These are phyloP conservation scores for Pugionium cornutum DNA, from an alignment of 345 rosid genomes.

Conservation along the genomic window DNA sequence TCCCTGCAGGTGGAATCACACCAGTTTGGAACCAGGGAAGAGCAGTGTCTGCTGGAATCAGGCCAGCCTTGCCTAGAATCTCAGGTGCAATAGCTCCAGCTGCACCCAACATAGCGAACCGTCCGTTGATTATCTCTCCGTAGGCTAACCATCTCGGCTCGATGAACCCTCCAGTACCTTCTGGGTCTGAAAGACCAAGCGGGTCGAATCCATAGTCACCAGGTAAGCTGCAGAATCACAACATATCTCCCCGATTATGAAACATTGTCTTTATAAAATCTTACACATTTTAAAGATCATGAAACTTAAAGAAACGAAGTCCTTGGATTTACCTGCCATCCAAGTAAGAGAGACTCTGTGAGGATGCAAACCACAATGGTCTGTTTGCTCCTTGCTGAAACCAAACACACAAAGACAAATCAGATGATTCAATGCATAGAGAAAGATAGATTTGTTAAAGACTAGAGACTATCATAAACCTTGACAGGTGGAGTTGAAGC, in stretches of 20 bases:
- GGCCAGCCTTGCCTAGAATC: conserved; percentile 80
- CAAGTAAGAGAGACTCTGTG: conserved; percentile 86
- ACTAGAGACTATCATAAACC: conserved; percentile 43
- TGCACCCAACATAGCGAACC: conserved; percentile 87
- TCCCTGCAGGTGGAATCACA: conserved; percentile 95
- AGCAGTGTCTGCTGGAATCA: conserved; percentile 81
- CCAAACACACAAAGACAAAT: conserved; percentile 26
- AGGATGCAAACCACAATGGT: conserved; percentile 91
- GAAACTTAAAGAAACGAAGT: not conserved
- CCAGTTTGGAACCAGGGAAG: conserved; percentile 97
- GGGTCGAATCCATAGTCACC: conserved; percentile 97
- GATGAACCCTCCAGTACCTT: conserved; percentile 93
- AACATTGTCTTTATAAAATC: not conserved
- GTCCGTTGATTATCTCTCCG: conserved; percentile 86
- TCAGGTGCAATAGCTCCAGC: conserved; percentile 87
- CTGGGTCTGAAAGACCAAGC: conserved; percentile 95
- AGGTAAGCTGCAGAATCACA: conserved; percentile 60
- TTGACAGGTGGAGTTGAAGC: conserved; percentile 90
- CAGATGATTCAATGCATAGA: not conserved
- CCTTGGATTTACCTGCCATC: conserved; percentile 74
- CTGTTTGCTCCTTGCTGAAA: conserved; percentile 87
- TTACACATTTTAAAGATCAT: not conserved
- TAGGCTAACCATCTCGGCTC: conserved; percentile 96
- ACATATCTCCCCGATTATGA: not conserved
- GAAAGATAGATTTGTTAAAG: conserved; percentile 3